phyloP scores from a whole-genome alignment of 257 asterid species.

The Gynochthodes officinalis region DNA sequence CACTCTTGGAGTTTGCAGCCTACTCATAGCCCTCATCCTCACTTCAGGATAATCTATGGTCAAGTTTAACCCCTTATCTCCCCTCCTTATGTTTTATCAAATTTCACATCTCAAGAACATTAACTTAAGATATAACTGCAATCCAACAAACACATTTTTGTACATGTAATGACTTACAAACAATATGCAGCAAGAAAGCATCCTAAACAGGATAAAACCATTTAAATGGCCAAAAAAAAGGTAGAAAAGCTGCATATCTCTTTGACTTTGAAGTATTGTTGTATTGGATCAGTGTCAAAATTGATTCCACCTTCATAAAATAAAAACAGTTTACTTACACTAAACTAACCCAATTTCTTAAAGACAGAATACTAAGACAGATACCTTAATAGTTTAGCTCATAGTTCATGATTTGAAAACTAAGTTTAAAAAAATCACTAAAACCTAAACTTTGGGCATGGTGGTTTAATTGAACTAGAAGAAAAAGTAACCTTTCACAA shows the following conservation, averaged over 20 bases:
- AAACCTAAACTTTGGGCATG: not conserved
- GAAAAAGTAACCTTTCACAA: not conserved
- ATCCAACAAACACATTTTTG: not conserved
- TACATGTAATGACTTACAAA: not conserved
- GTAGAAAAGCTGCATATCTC: slow-evolving; percentile 12
- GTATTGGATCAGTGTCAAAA: slow-evolving; percentile 1
- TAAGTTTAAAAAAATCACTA: not conserved
- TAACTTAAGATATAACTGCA: not conserved
- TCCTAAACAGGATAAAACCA: not conserved
- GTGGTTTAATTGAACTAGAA: not conserved
- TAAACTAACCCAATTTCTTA: slow-evolving; percentile 4
- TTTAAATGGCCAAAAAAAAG: not conserved
- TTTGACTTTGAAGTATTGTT: slow-evolving; percentile 5
- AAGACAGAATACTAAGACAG: not conserved
- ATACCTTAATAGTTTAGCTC: not conserved
- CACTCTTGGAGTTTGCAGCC: too few species aligned
- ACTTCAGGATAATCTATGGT: too few species aligned
- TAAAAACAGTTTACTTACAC: not conserved
- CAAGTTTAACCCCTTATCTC: too few species aligned
- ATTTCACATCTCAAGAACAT: not conserved
- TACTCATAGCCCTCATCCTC: too few species aligned
- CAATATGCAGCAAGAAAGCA: not conserved
- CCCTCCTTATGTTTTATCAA: too few species aligned
- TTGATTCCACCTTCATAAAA: slow-evolving; percentile 15
- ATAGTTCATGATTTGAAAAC: not conserved